Evolutionary conservation across 768 basidiomycete genomes (phyloP), one percentile per base, ranked within the genome.

Genomic region (Galerina marginata): DNA sequence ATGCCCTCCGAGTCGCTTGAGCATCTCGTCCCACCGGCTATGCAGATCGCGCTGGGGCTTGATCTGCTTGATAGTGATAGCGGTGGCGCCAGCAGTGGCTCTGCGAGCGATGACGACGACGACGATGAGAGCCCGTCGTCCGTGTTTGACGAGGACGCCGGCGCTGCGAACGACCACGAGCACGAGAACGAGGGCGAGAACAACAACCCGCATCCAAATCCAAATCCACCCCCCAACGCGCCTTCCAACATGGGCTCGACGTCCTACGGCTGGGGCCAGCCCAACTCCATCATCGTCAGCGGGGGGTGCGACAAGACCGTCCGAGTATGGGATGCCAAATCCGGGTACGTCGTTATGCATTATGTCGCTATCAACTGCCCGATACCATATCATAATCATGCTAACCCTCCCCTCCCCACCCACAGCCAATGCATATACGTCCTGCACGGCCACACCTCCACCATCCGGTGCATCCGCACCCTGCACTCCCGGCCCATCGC

Each of bases 221-320:
- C 20, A 20, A 20, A 20, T 20, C 20, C 20, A 20, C 20, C 20
- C 20, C 20, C 20, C 20, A 20, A 20, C 20, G 20, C 20, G 1
- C 20, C 20, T 1, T 20, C 20, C 29, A 33, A 33, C 29, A 33
- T 33, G 29, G 29, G 29, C 29, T 33, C 29, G 29, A 33, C 91
- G 2, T 89, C 91, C 0, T 82, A 86, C 54, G 96, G 96, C 1
- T 98, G 94, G 93, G 95, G 96, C 0, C 92, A 96, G 70, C 86
- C 87, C 2, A 86, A 86, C 50, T 79, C 93, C 6, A 77, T 97
- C 5, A 86, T 96, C 16, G 90, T 99, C 23, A 95, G 91, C 60
- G 96, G 93, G 1, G 96, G 95, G 4, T 97, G 96, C 67, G 96
- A 99, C 70, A 90, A 95, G 66, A 84, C 86, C 46, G 77, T 99